Evolutionary conservation across 257 asterid genomes (phyloP), one percentile per base, ranked within the genome.

Genomic region (Nicotiana attenuata): DNA sequence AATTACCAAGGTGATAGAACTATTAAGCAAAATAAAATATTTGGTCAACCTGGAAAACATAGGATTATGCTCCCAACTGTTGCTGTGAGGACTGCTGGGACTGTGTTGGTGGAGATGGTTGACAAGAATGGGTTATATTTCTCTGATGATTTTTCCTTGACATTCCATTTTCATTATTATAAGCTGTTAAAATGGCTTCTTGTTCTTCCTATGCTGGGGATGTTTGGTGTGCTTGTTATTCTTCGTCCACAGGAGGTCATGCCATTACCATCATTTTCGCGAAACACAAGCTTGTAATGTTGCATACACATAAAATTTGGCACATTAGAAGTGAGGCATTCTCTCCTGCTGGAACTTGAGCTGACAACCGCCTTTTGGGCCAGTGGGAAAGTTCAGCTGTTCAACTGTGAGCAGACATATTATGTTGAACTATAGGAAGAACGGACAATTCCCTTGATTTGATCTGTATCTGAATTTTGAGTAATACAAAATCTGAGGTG

Each of bases 1-100:
- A 97, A 97, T 85, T 97, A 93, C 92, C 98, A 92, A 91, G 99
- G 99, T 52, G 98, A 97, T 50, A 89, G 98, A 90, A 97, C 95
- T 8, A 90, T 97, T 65, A 92, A 88, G 89, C 93, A 88, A 80
- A 92, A 88, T 81, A 92, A 91, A 76, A 81, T 91, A 47, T 87
- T 93, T 75, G 87, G 85, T 75, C 91, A 84, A 22, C 78, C 97
- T 28, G 99, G 99, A 77, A 86, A 47, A 26, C 97, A 94, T 66
- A 89, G 92, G 79, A 84, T 94, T 31, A 94, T 90, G 87, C 96
- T 97, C 59, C 97, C 98, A 3, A 93, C 96, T 0, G 99, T 94
- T 2, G 88, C 94, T 76, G 98, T 93, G 24, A 90, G 99, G 81
- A 94, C 98, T 15, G 86, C 92, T 14, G 99, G 99, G 20, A 91